Conservation (phyloP, 352 stramenopile species). For the Phytopythium oedochilum region DNA sequence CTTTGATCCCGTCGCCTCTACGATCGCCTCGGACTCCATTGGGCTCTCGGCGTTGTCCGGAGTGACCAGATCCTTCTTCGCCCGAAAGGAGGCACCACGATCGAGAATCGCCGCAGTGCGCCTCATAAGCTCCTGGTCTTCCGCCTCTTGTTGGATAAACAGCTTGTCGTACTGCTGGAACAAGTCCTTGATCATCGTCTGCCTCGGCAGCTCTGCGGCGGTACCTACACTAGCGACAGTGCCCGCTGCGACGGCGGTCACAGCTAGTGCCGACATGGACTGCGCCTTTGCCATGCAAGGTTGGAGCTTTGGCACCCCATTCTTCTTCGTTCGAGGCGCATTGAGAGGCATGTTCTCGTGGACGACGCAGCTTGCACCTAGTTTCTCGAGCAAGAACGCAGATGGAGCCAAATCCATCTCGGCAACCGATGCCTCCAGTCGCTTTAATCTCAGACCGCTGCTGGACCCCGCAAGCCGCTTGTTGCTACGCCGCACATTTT, state of each 20-base stretch:
- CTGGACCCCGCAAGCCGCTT: conserved; percentile 32
- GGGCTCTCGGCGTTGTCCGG: not conserved
- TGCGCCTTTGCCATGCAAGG: conserved; percentile 12
- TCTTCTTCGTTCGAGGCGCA: conserved; percentile 7
- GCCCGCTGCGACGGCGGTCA: not conserved
- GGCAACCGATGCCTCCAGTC: conserved; percentile 23
- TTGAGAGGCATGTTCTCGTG: conserved; percentile 20
- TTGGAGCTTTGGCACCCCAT: conserved; percentile 12
- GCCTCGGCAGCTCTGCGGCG: conserved; percentile 1
- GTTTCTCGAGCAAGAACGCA: conserved; percentile 57
- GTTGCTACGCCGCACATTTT: conserved; percentile 54
- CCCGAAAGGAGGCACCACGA: not conserved
- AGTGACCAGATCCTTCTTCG: not conserved
- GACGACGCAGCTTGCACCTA: conserved; percentile 60
- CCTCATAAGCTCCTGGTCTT: conserved; percentile 1
- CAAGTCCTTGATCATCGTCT: conserved; percentile 29
- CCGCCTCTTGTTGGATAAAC: conserved; percentile 20
- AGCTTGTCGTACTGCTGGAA: conserved; percentile 46
- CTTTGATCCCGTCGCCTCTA: not conserved
- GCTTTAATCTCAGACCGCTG: conserved; percentile 23
- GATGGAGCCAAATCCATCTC: conserved; percentile 60
- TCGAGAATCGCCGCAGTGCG: not conserved
- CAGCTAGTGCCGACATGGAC: conserved; percentile 16
- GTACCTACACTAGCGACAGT: not conserved
- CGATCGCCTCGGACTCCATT: not conserved